Evolutionary conservation across 78 protist species (phyloP), one percentile per base, ranked within the genome.

Genomic region (Dictyostelium purpureum): DNA sequence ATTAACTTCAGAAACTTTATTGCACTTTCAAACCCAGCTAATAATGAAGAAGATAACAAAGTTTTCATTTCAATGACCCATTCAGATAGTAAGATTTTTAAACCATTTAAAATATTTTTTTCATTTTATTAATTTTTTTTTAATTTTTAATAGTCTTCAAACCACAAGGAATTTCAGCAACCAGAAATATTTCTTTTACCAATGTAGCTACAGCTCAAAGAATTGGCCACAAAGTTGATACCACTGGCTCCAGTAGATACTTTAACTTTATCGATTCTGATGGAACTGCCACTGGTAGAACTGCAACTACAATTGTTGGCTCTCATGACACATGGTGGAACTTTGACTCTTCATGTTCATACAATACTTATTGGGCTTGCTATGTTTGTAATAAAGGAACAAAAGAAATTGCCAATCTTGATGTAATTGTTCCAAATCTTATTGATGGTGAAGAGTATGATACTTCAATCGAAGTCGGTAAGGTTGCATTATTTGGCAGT

Each of bases 51-150:
- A 2, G 88, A 81, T 52, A 81, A 80, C 77, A 45, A 9, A 5
- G 82, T 90, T 4, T 57, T 93, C 31, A 61, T 90, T n/a, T 79
- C 82, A n/a, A 77, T 93, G 95, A 93, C 95, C 0, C 94, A 90
- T 31, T 49, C 77, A 26, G 95, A 93, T 79, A n/a, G n/a, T n/a
- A n/a, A n/a, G n/a, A 91, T 61, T 2, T 89, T 51, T 4, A 63
- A 63, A 63, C n/a, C n/a, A n/a, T n/a, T n/a, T n/a, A n/a, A n/a
- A n/a, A n/a, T n/a, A n/a, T n/a, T n/a, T n/a, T n/a, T n/a, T n/a
- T n/a, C n/a, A n/a, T n/a, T n/a, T n/a, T n/a, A n/a, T n/a, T n/a
- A n/a, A n/a, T n/a, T n/a, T n/a, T n/a, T n/a, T n/a, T n/a, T n/a
- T n/a, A n/a, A n/a, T n/a, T n/a, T n/a, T n/a, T n/a, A n/a, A n/a